These are phyloP conservation scores for Tolypocladium endophyticum DNA, from an alignment of 2,329 filamentous ascomycete genomes.

Conservation along the genomic window DNA sequence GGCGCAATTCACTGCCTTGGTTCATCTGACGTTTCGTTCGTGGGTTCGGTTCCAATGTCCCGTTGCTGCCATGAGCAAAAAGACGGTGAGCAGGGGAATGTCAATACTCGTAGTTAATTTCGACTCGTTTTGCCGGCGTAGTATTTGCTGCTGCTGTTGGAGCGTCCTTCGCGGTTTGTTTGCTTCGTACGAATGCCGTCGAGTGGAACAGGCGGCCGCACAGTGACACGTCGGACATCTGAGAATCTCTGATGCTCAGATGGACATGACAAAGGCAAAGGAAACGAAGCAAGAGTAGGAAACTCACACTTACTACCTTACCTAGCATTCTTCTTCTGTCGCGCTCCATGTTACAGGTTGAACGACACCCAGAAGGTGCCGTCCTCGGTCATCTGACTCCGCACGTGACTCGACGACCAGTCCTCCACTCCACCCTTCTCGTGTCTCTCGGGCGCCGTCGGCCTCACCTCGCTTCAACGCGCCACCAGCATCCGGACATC, in stretches of 20 bases:
- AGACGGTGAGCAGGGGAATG: not conserved
- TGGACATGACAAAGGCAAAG: not conserved
- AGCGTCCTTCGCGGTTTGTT: not conserved
- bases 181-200: not conserved
- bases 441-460: conserved; percentile 10
- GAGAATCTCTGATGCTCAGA: too few species aligned
- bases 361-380: not conserved
- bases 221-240: too few species aligned
- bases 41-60: not conserved
- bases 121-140: too few species aligned
- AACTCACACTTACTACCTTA: too few species aligned
- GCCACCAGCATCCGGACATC: conserved; percentile 26
- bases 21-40: not conserved
- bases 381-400: not conserved
- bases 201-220: not conserved
- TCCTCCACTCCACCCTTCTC: not conserved
- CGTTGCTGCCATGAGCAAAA: not conserved
- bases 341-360: too few species aligned
- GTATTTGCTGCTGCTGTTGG: too few species aligned
- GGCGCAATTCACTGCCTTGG: not conserved
- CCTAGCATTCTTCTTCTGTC: too few species aligned
- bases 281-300: not conserved
- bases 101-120: too few species aligned
- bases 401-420: not conserved
- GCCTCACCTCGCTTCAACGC: conserved; percentile 29